phyloP scores from a whole-genome alignment of 2,329 filamentous ascomycete genomes.

The Ascomycota sp. region DNA sequence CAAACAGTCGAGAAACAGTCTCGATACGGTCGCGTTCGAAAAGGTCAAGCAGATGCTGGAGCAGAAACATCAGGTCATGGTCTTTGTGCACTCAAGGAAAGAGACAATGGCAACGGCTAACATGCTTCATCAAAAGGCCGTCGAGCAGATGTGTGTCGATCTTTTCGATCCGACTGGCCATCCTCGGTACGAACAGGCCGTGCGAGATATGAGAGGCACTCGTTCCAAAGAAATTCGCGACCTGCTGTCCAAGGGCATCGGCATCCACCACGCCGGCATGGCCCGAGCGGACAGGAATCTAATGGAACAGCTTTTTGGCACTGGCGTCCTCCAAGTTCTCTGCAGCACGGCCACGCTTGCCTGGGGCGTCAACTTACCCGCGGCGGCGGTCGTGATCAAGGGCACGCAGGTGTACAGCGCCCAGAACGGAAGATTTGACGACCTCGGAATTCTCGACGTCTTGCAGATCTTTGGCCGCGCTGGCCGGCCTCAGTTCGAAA shows the following conservation, averaged over 20 bases:
- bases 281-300: conserved; percentile 81
- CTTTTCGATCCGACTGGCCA: conserved; percentile 68
- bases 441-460: conserved; percentile 90
- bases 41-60: conserved; percentile 90
- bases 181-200: conserved; percentile 58
- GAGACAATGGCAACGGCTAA: conserved; percentile 82
- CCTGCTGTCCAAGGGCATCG: conserved; percentile 73
- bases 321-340: conserved; percentile 87
- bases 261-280: conserved; percentile 95
- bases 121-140: conserved; percentile 68
- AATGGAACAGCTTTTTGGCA: conserved; percentile 79
- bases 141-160: conserved; percentile 58
- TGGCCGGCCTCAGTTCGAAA: conserved; percentile 91
- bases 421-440: conserved; percentile 96
- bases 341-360: conserved; percentile 96
- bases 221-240: conserved; percentile 78
- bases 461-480: conserved; percentile 97
- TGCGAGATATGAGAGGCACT: conserved; percentile 68
- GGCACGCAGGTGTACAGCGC: conserved; percentile 95
- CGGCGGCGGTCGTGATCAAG: conserved; percentile 97
- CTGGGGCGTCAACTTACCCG: conserved; percentile 96
- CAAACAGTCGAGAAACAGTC: conserved; percentile 67
- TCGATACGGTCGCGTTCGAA: conserved; percentile 74
- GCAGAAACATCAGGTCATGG: conserved; percentile 91
- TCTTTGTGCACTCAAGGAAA: conserved; percentile 92